Percentiles rank a stretch among this genome's conserved stretches.
These are phyloP conservation scores for Coemansia aciculifera DNA, from an alignment of 192 early-diverging fungal species.

Conservation along the genomic window DNA sequence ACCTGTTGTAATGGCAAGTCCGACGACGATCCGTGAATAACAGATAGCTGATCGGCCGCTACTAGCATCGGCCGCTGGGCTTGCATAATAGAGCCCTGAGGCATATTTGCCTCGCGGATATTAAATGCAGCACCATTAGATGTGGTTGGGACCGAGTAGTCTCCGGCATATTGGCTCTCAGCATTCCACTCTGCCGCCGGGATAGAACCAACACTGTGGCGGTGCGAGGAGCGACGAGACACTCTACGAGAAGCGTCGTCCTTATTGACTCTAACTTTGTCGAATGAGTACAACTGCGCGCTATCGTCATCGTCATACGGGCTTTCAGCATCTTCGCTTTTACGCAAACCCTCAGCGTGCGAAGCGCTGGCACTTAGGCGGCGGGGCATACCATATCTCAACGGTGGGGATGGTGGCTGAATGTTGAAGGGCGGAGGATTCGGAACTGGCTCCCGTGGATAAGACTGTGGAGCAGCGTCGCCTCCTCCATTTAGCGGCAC, in stretches of 20 bases:
- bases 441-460: neutral
- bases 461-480: neutral
- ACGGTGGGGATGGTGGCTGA: neutral
- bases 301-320: slow-evolving; percentile 27
- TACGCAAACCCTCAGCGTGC: slow-evolving; percentile 2
- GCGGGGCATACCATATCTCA: neutral
- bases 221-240: slow-evolving; percentile 6
- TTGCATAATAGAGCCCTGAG: neutral
- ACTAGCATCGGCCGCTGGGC: slow-evolving; percentile 20
- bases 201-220: slow-evolving; percentile 7
- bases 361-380: slow-evolving; percentile 7
- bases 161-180: neutral
- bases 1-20: neutral
- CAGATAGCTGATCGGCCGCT: slow-evolving; percentile 13
- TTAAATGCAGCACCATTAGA: neutral
- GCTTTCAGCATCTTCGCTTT: slow-evolving; percentile 19
- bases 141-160: neutral
- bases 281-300: slow-evolving; percentile 35
- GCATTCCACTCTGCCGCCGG: neutral
- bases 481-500: slow-evolving; percentile 5
- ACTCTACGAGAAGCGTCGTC: neutral
- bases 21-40: slow-evolving; percentile 5
- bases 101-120: neutral
- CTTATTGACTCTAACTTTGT: slow-evolving; percentile 30
- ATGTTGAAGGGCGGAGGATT: neutral